Conservation (phyloP, 2,329 filamentous ascomycete genomes). For the Pseudogymnoascus sp. region DNA sequence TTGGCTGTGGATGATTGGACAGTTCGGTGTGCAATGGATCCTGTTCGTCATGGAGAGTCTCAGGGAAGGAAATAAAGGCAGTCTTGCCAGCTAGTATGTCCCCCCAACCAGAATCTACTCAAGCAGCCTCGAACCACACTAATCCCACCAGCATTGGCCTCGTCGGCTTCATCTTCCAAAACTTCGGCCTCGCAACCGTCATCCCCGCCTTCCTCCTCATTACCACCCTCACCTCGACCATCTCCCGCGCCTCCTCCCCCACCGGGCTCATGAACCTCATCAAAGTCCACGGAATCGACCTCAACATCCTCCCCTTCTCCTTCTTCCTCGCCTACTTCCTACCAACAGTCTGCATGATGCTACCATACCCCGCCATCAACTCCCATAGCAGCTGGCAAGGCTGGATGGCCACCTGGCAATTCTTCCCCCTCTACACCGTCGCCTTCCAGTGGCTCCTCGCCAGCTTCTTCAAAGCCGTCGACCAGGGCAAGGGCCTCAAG, state of each 20-base stretch:
- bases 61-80: background rate
- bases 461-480: constrained; percentile 1
- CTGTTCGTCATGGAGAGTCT: background rate
- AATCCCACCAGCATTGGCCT: background rate
- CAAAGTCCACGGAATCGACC: background rate
- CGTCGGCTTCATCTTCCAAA: background rate
- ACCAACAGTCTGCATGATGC: background rate
- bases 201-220: constrained; percentile 6
- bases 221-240: background rate
- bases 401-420: background rate
- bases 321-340: background rate
- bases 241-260: background rate
- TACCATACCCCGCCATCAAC: background rate
- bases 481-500: background rate
- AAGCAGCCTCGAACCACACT: background rate
- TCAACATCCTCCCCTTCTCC: constrained; percentile 2
- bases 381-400: constrained; percentile 2
- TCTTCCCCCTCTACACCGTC: background rate
- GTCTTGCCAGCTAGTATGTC: background rate
- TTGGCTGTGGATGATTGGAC: constrained; percentile 7
- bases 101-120: background rate
- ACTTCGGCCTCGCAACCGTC: background rate
- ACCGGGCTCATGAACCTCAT: background rate
- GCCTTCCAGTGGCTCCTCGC: background rate
- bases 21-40: background rate